Evolutionary conservation across 306 rosid genomes (phyloP), one percentile per base, ranked within the genome.

Genomic region (Mimosa pudica): DNA sequence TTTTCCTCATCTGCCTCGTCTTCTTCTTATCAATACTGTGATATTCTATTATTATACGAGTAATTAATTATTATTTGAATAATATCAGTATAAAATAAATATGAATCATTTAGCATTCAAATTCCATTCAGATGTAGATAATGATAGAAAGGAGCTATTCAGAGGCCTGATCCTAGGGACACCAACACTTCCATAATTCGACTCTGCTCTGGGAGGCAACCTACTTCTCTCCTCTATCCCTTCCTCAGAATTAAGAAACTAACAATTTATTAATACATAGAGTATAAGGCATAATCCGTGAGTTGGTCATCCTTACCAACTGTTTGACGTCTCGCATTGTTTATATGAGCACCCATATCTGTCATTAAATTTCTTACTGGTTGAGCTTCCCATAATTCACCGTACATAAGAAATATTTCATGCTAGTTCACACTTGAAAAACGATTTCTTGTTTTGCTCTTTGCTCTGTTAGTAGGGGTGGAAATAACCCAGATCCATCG

Each of bases 161-260:
- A 57, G 88, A 84, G 81, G 95, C 86, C 84, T 90, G 93, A 93
- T 90, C 76, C 87, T 80, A 74, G 84, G 84, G 90, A 94, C 96
- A 89, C 45, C 81, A 85, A 85, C 97, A 89, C 68, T 46, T 57
- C 51, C 87, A 83, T 85, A 45, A 86, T 88, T 84, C 75, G 88
- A 88, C 89, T 88, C 87, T 84, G 87, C 88, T 83, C 36, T 18
- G 83, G 94, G 97, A 87, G 90, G 88, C 93, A 90, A 75, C 89
- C 89, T 81, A 88, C 86, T 79, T 77, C 87, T 17, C 70, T 16
- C 36, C 44, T 16, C 16, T 35, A 58, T 24, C 45, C 55, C 64
- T 33, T 64, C 51, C 35, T 3, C 32, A 20, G 24, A 55, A 55
- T 3, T 2, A 54, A 54, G 3, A 2, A 55, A 24, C 30, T 16